A percentile compares a stretch with the other conserved stretches of the same genome.
phyloP scores from a whole-genome alignment of 129 eudicot genomes.

The Dittrichia graveolens region DNA sequence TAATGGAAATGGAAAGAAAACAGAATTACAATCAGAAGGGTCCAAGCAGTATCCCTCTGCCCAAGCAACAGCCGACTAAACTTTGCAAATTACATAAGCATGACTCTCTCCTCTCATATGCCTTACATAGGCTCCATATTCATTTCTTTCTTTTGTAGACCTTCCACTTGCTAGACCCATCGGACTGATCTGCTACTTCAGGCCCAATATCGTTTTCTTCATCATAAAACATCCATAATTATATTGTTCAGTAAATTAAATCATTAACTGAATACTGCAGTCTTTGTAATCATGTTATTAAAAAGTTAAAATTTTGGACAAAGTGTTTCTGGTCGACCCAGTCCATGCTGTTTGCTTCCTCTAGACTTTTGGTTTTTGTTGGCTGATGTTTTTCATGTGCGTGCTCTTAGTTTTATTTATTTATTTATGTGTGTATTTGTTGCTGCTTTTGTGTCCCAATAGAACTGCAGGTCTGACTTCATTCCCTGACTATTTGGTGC shows the following conservation, averaged over 20 bases:
- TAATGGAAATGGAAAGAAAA: no score
- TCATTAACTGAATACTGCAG: no score
- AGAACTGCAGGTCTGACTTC: slow-evolving; percentile 94
- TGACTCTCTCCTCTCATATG: no score
- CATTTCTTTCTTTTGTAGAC: no score
- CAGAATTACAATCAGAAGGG: no score
- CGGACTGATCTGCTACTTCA: no score
- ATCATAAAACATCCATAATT: not conserved
- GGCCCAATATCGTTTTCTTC: no score
- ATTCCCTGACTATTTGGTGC: slow-evolving; percentile 92
- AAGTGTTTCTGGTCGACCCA: not conserved
- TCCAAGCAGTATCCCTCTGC: no score
- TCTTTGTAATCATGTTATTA: not conserved
- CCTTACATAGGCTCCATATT: no score
- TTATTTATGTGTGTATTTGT: not conserved
- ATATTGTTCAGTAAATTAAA: not conserved
- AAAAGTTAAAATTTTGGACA: not conserved
- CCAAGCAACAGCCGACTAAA: no score
- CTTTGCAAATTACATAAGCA: no score
- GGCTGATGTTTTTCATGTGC: not conserved
- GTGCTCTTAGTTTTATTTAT: not conserved
- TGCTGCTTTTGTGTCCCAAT: not conserved
- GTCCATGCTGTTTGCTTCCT: not conserved
- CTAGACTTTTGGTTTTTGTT: not conserved
- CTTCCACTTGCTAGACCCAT: no score